Conservation (phyloP, 768 basidiomycete genomes). For the Kwoniella sp. region DNA sequence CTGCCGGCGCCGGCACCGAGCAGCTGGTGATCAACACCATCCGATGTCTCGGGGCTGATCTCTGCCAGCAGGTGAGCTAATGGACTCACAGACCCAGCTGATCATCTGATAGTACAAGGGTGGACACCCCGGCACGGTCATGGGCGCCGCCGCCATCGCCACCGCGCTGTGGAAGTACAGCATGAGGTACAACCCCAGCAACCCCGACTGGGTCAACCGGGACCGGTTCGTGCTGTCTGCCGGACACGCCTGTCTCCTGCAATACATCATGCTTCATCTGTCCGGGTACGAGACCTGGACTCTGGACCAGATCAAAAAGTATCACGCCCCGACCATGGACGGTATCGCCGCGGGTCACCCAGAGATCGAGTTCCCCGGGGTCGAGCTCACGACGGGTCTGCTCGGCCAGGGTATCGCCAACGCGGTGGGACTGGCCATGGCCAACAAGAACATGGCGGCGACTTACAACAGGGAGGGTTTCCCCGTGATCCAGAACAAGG, state of each 20-base stretch:
- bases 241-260: conserved; percentile 49
- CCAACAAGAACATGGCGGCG: conserved; percentile 41
- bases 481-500: conserved; percentile 35
- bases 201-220: conserved; percentile 48
- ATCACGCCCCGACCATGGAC: conserved; percentile 41
- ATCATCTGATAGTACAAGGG: conserved; percentile 35
- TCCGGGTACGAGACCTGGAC: conserved; percentile 48
- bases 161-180: conserved; percentile 46
- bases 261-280: conserved; percentile 49
- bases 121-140: conserved; percentile 50
- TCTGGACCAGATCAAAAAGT: conserved; percentile 44
- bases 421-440: conserved; percentile 47
- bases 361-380: conserved; percentile 43
- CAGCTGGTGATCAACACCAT: conserved; percentile 45
- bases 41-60: conserved; percentile 43
- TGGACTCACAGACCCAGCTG: not conserved
- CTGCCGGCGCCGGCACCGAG: conserved; percentile 16
- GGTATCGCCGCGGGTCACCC: conserved; percentile 38
- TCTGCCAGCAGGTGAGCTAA: conserved; percentile 40
- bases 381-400: conserved; percentile 47
- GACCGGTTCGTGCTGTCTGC: conserved; percentile 47
- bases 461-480: conserved; percentile 41
- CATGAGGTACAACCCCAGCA: conserved; percentile 48
- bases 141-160: conserved; percentile 49
- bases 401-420: conserved; percentile 49